Conservation (phyloP, 306 rosid species). For the Ceratonia siliqua region DNA sequence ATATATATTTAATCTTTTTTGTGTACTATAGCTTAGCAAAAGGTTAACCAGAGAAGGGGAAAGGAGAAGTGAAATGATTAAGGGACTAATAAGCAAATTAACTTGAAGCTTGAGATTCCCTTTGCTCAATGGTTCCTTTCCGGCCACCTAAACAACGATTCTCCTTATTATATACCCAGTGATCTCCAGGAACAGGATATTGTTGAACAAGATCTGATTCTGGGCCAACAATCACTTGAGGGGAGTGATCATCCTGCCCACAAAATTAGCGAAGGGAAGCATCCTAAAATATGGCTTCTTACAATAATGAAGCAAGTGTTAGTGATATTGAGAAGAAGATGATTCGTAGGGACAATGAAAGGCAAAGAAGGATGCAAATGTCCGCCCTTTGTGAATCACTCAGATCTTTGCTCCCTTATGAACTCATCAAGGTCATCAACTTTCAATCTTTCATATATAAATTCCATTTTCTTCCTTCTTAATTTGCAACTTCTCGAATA, state of each 20-base stretch:
- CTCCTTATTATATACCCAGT: background rate
- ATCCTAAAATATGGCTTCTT: background rate
- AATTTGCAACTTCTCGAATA: background rate
- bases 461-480: background rate
- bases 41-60: background rate
- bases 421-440: constrained; percentile 42
- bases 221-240: background rate
- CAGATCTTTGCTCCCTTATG: constrained; percentile 32
- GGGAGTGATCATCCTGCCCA: constrained; percentile 13
- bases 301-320: constrained; percentile 8
- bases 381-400: constrained; percentile 34
- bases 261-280: too few species aligned
- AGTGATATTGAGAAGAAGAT: constrained; percentile 32
- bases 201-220: constrained; percentile 29
- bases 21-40: background rate
- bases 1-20: background rate
- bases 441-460: background rate
- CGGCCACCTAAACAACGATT: constrained; percentile 12
- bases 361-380: constrained; percentile 36
- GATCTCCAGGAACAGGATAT: constrained; percentile 1
- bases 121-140: constrained; percentile 8
- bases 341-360: constrained; percentile 43
- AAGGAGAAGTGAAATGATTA: background rate
- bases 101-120: background rate
- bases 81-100: background rate